Conservation (phyloP, 225 moss, liverwort and hornwort genomes). For the Marchantia paleacea region DNA sequence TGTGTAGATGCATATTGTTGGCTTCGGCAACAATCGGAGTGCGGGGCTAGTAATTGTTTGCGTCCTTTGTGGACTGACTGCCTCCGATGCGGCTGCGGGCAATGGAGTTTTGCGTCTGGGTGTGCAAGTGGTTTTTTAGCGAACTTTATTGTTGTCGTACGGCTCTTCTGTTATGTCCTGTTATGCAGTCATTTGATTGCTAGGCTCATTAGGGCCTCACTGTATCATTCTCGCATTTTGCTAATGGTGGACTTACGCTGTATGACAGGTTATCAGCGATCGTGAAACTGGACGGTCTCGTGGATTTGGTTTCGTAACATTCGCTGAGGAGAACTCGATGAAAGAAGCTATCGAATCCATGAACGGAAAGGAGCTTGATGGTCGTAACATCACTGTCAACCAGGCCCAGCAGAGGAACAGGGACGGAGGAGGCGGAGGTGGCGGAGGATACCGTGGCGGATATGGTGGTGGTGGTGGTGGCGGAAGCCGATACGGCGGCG, state of each 20-base stretch:
- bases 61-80: no score
- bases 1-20: no score
- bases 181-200: no score
- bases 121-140: no score
- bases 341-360: slow-evolving; percentile 51
- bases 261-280: slow-evolving; percentile 45
- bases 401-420: slow-evolving; percentile 67
- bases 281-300: slow-evolving; percentile 76
- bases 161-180: no score
- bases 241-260: neutral
- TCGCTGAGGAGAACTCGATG: slow-evolving; percentile 47
- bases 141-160: no score
- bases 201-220: no score
- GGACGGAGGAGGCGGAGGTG: slow-evolving; percentile 26
- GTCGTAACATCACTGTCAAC: slow-evolving; percentile 79
- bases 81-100: no score
- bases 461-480: slow-evolving; percentile 17
- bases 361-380: slow-evolving; percentile 80
- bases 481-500: neutral
- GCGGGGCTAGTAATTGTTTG: no score
- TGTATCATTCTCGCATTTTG: no score
- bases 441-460: slow-evolving; percentile 29
- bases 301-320: slow-evolving; percentile 76
- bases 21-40: no score
- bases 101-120: no score